Evolutionary conservation across 768 basidiomycete genomes (phyloP).

Genomic region (Kwoniella dejecticola): DNA sequence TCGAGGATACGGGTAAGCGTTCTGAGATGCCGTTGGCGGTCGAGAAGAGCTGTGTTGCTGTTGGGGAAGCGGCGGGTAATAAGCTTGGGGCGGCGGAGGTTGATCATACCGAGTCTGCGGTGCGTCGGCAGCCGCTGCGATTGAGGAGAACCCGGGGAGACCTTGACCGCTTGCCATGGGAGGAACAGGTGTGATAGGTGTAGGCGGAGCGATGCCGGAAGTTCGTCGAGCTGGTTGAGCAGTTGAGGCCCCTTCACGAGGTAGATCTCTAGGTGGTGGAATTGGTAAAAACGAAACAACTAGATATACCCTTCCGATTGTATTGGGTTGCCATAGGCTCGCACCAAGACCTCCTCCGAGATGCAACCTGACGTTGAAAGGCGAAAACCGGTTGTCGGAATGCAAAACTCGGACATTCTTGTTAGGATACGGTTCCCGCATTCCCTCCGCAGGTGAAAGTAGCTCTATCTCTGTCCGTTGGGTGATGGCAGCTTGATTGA

Average conservation of each 20-base stretch:
- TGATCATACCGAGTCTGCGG: conserved; percentile 19
- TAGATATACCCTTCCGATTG: conserved; percentile 28
- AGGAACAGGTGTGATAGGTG: conserved; percentile 16
- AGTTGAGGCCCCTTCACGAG: not conserved
- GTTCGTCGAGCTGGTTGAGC: conserved; percentile 8
- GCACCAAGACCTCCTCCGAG: conserved; percentile 47
- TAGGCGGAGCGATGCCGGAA: conserved; percentile 20
- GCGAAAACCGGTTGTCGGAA: conserved; percentile 29
- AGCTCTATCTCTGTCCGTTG: conserved; percentile 36
- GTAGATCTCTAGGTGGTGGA: conserved; percentile 20
- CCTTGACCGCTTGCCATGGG: conserved; percentile 15
- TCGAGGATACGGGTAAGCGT: conserved; percentile 16
- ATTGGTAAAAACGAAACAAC: conserved; percentile 35
- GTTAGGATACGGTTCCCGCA: conserved; percentile 49
- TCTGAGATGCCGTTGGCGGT: conserved; percentile 8
- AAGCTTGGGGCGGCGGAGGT: conserved; percentile 13
- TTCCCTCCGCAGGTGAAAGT: conserved; percentile 46
- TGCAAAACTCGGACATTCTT: conserved; percentile 40
- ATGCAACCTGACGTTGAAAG: conserved; percentile 47
- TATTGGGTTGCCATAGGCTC: conserved; percentile 37
- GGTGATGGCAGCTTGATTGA: conserved; percentile 33
- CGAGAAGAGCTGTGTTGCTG: not conserved
- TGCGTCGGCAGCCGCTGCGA: conserved; percentile 26
- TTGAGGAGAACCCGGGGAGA: conserved; percentile 22
- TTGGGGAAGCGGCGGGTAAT: conserved; percentile 15